phyloP scores from a whole-genome alignment of 805 yeast species.

The Zygotorulaspora chibaensis region DNA sequence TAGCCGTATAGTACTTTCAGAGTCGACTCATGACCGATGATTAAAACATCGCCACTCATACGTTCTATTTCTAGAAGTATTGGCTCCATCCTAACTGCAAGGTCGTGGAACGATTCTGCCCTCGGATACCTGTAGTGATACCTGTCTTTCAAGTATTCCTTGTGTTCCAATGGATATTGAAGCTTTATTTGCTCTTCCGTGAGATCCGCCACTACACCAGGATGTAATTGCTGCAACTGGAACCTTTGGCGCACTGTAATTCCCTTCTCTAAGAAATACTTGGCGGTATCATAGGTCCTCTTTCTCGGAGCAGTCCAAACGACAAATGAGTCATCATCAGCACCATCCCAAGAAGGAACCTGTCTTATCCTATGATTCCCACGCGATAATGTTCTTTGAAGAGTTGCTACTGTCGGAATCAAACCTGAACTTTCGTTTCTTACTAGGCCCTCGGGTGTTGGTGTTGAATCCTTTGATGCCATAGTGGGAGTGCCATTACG shows the following conservation, averaged over 20 bases:
- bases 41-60: slow-evolving; percentile 77
- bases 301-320: slow-evolving; percentile 95
- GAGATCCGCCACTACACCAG: slow-evolving; percentile 79
- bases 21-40: slow-evolving; percentile 90
- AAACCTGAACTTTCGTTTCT: slow-evolving; percentile 26
- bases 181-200: slow-evolving; percentile 53
- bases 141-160: slow-evolving; percentile 66
- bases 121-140: slow-evolving; percentile 90
- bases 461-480: slow-evolving; percentile 8
- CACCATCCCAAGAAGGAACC: slow-evolving; percentile 49
- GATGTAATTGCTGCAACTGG: slow-evolving; percentile 82
- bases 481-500: slow-evolving; percentile 11
- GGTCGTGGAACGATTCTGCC: slow-evolving; percentile 92
- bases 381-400: slow-evolving; percentile 23
- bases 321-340: slow-evolving; percentile 56
- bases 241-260: slow-evolving; percentile 69
- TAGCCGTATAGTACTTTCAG: slow-evolving; percentile 89
- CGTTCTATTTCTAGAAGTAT: slow-evolving; percentile 90
- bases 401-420: slow-evolving; percentile 25
- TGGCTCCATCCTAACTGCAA: slow-evolving; percentile 92
- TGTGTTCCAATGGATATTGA: slow-evolving; percentile 66
- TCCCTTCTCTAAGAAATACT: slow-evolving; percentile 57
- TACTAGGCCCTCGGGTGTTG: slow-evolving; percentile 5
- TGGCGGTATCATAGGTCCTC: slow-evolving; percentile 77
- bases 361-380: slow-evolving; percentile 33